Conservation (phyloP, 2,329 filamentous ascomycete genomes). For the Sclerotinia minor region DNA sequence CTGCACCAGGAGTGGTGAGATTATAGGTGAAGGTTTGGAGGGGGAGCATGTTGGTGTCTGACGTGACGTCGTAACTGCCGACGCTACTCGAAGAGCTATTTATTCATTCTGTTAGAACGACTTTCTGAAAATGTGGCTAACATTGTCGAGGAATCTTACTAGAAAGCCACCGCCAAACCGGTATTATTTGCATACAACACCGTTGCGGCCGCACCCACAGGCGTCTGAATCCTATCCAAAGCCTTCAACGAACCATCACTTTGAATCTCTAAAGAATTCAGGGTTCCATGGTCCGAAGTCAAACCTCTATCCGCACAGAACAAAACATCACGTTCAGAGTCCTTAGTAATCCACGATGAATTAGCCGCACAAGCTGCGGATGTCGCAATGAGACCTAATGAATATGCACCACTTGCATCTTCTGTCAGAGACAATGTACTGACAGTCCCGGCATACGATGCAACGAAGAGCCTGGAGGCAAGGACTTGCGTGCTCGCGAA, state of each 20-base stretch:
- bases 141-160: not conserved
- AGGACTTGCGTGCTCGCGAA: not conserved
- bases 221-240: constrained; percentile 15
- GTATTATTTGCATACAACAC: constrained; percentile 12
- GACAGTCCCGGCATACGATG: constrained; percentile 1
- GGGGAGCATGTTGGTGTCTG: not conserved
- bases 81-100: constrained; percentile 13
- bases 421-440: not conserved
- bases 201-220: not conserved
- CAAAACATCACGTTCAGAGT: not conserved
- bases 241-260: not conserved
- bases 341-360: constrained; percentile 1
- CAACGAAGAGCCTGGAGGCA: constrained; percentile 7
- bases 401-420: not conserved
- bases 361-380: constrained; percentile 4
- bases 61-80: not conserved
- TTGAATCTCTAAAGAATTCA: constrained; percentile 18
- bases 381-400: not conserved
- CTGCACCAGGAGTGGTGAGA: not conserved
- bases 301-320: constrained; percentile 4
- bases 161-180: constrained; percentile 7
- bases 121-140: not conserved
- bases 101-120: not conserved
- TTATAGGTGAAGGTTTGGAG: constrained; percentile 16
- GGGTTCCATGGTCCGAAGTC: not conserved